These are phyloP conservation scores for Camelina sativa DNA, from an alignment of 345 rosid species.

Conservation along the genomic window DNA sequence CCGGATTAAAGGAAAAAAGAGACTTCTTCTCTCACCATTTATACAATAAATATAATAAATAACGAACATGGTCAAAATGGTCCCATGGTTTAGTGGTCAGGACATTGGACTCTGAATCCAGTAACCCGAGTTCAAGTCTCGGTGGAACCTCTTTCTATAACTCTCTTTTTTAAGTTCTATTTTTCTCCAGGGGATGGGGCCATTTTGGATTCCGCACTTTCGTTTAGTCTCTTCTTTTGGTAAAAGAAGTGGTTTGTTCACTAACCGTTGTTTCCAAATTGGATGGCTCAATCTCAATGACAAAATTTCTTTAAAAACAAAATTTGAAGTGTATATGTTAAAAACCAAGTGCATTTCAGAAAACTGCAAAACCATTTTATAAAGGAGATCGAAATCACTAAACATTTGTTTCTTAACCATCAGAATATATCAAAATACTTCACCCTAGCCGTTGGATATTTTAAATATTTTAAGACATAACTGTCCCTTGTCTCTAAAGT, in stretches of 20 bases:
- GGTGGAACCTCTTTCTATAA: slow-evolving; percentile 12
- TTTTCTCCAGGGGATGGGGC: not conserved
- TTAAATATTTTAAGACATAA: not conserved
- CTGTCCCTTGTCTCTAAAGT: not conserved
- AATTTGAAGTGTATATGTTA: not conserved
- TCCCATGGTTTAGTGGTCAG: slow-evolving; percentile 38
- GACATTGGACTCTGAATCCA: slow-evolving; percentile 40
- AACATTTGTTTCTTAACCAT: not conserved
- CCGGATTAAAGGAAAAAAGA: too few species aligned
- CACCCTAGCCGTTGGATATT: not conserved
- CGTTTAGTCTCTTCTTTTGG: too few species aligned
- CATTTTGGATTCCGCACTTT: not conserved
- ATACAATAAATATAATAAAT: too few species aligned
- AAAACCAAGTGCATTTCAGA: slow-evolving; percentile 12
- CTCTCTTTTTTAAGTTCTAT: not conserved
- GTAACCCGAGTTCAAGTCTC: slow-evolving; percentile 32
- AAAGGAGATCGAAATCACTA: slow-evolving; percentile 5
- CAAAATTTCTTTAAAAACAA: not conserved
- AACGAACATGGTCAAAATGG: not conserved
- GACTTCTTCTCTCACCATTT: too few species aligned
- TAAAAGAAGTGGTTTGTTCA: too few species aligned
- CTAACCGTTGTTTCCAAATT: too few species aligned
- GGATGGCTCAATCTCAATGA: not conserved
- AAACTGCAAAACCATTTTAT: not conserved
- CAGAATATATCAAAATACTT: not conserved